phyloP scores from a whole-genome alignment of 1,139 yeast species.

The Yamadazyma conglobata region DNA sequence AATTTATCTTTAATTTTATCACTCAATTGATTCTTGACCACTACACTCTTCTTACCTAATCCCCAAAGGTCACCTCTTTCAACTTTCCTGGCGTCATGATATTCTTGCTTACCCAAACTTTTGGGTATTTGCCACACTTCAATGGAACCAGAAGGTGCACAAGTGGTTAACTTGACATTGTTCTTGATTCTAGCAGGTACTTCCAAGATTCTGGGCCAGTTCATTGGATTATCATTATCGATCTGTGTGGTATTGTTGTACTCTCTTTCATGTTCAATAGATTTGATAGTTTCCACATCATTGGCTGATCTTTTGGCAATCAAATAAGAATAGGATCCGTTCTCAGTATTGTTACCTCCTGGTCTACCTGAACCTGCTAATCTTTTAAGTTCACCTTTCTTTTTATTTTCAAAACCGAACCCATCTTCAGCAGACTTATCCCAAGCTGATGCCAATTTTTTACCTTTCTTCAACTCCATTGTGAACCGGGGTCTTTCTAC shows the following conservation, averaged over 20 bases:
- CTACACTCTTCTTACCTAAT: constrained; percentile 65
- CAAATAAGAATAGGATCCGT: constrained; percentile 72
- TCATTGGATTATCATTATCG: constrained; percentile 30
- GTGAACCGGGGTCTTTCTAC: constrained; percentile 76
- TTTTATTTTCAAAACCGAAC: constrained; percentile 38
- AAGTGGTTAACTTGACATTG: constrained; percentile 76
- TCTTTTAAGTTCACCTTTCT: constrained; percentile 24
- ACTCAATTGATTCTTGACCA: constrained; percentile 31
- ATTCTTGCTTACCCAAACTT: constrained; percentile 68
- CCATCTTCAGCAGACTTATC: constrained; percentile 51
- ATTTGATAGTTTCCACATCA: constrained; percentile 28
- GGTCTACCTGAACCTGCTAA: constrained; percentile 71
- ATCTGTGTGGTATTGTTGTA: constrained; percentile 21
- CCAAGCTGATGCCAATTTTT: constrained; percentile 73
- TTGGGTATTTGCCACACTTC: constrained; percentile 89
- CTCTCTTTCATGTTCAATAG: constrained; percentile 34
- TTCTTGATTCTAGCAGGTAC: constrained; percentile 78
- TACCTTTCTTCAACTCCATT: constrained; percentile 80
- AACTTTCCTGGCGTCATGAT: constrained; percentile 88
- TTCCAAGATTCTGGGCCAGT: constrained; percentile 73
- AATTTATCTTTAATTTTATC: constrained; percentile 32
- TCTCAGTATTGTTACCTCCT: constrained; percentile 67
- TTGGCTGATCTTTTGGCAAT: constrained; percentile 59
- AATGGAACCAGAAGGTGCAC: constrained; percentile 73
- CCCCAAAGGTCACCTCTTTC: constrained; percentile 89